Conservation (phyloP, 2,329 filamentous ascomycete genomes). For the Aspergillus sp. region DNA sequence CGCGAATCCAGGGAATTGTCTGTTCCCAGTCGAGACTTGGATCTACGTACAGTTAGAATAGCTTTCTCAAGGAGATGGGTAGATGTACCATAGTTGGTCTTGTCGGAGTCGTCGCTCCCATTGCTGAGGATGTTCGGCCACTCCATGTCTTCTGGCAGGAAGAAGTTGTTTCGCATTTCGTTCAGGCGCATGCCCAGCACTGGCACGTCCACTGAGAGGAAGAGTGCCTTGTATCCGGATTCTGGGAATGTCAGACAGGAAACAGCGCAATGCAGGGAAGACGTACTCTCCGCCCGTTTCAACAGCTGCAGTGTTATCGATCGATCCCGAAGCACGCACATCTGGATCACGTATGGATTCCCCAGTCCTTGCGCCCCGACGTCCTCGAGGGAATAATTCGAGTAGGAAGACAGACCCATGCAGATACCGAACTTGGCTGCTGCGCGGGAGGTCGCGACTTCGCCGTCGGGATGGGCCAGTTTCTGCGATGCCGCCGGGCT, state of each 20-base stretch:
- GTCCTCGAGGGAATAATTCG: constrained; percentile 48
- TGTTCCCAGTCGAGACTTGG: constrained; percentile 50
- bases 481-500: constrained; percentile 55
- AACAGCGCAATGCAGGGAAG: background rate
- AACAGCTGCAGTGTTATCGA: constrained; percentile 43
- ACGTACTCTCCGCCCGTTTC: constrained; percentile 44
- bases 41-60: constrained; percentile 24
- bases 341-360: constrained; percentile 55
- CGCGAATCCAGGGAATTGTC: constrained; percentile 51
- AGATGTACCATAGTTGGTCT: constrained; percentile 29
- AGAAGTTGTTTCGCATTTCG: constrained; percentile 55
- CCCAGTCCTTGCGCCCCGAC: constrained; percentile 43
- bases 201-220: constrained; percentile 57
- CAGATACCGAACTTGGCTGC: constrained; percentile 43
- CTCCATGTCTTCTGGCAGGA: constrained; percentile 44
- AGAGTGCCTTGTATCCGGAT: constrained; percentile 54
- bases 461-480: constrained; percentile 53
- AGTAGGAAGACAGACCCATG: constrained; percentile 52
- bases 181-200: constrained; percentile 55
- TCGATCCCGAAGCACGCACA: constrained; percentile 54
- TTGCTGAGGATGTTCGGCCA: constrained; percentile 46
- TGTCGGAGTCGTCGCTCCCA: constrained; percentile 22
- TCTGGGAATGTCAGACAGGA: constrained; percentile 19
- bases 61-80: background rate
- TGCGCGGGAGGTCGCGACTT: constrained; percentile 50